These are phyloP conservation scores for Alternaria brassicae DNA, from an alignment of 2,329 filamentous ascomycete genomes.

Conservation along the genomic window DNA sequence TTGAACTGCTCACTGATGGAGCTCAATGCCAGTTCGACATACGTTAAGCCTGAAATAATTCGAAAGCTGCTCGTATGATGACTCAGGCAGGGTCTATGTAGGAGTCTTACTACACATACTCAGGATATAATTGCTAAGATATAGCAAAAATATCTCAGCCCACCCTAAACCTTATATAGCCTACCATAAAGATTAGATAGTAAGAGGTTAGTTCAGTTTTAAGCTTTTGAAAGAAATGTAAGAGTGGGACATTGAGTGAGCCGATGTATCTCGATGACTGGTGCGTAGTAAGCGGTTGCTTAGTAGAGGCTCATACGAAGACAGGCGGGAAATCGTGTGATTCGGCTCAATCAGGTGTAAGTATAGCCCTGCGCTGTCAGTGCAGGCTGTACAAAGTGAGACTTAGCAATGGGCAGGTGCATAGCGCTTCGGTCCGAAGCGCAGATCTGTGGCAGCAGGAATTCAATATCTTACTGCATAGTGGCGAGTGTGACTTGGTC, in stretches of 20 bases:
- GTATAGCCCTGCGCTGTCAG: not conserved
- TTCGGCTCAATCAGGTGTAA: not conserved
- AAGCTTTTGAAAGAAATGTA: no score
- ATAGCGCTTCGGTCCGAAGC: not conserved
- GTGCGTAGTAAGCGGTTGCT: not conserved
- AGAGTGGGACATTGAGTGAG: not conserved
- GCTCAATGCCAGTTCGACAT: not conserved
- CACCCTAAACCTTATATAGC: no score
- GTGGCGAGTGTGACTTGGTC: not conserved
- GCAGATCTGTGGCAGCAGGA: not conserved
- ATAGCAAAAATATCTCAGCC: no score
- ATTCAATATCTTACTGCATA: not conserved
- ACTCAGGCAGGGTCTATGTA: no score
- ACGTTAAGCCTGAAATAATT: not conserved
- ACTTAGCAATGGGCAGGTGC: not conserved
- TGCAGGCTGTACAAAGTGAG: not conserved
- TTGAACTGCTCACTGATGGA: not conserved
- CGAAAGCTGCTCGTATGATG: not conserved
- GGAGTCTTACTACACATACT: no score
- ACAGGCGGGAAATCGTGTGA: not conserved
- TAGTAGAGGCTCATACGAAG: not conserved
- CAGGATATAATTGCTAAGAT: no score
- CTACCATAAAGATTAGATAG: no score
- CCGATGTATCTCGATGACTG: not conserved
- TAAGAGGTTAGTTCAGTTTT: no score